Conservation (phyloP, 148 eudicot species). For the Oxyria digyna region DNA sequence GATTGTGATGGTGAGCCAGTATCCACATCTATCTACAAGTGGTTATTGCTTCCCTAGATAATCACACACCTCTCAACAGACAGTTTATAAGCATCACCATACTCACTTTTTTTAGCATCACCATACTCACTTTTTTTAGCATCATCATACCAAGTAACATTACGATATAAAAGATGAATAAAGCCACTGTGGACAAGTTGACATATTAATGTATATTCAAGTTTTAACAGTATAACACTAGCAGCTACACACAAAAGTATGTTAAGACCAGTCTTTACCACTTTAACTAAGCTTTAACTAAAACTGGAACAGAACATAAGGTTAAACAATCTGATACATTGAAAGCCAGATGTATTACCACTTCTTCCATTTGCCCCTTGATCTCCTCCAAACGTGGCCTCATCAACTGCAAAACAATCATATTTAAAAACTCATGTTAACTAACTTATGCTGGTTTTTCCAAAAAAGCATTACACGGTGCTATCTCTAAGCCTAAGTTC, state of each 20-base stretch:
- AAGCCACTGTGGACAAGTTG: background rate
- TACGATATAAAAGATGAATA: background rate
- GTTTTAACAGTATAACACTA: background rate
- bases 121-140: too few species aligned
- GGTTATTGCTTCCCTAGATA: background rate
- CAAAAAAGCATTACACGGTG: background rate
- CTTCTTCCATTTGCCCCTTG: constrained; percentile 56
- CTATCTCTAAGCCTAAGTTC: background rate
- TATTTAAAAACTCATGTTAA: background rate
- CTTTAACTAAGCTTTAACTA: background rate
- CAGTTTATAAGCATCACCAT: background rate
- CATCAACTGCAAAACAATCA: constrained; percentile 38
- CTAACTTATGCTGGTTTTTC: background rate
- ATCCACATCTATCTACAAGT: background rate
- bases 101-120: too few species aligned
- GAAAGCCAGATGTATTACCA: constrained; percentile 30
- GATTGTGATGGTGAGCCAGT: background rate
- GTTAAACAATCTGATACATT: background rate
- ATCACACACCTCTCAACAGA: background rate
- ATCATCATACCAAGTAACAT: background rate
- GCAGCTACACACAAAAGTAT: background rate
- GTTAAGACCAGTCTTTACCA: background rate
- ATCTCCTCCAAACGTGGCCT: constrained; percentile 75
- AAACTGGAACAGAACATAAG: background rate
- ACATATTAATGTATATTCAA: background rate